Base-by-base conservation (phyloP, 1,139 yeast species). In the Wickerhamomyces sp. region DNA sequence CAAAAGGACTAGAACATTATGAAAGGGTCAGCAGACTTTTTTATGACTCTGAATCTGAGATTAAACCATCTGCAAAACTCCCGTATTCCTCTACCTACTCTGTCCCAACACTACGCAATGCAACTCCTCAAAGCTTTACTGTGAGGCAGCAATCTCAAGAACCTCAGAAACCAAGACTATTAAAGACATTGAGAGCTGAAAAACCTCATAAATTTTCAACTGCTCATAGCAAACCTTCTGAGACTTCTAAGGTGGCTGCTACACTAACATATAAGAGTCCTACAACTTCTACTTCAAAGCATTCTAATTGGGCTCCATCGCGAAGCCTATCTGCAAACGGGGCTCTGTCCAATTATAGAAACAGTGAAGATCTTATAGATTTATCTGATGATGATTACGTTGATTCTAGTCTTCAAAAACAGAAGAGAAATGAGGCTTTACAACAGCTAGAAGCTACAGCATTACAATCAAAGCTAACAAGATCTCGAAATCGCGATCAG, bases 161-260 rank as follows among this genome's bases (percentile, higher is more conserved):
- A 30, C 44, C 29, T 7, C 43, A 33, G 24, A 45, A 40, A 33
- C 49, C 52, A 24, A 42, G 58, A 22, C 41, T 58, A 43, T 36
- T 54, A 28, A 57, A 56, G 35, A 56, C 63, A 1, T 34, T 58
- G n/a, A 41, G 62, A 31, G 36, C 55, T 17, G 56, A 53, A 17
- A 51, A 42, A 39, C 58, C 37, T 27, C 43, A 45, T 28, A 46
- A 33, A 33, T 37, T 48, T 32, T 44, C 39, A 34, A 16, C 37
- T 22, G 45, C 37, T 29, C 29, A 31, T 17, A 57, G 57, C 6
- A 41, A 32, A 41, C 70, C 75, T 3, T 61, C 65, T 13, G 52
- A 59, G 7, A 36, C 47, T 25, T 68, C 73, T 4, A 63, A 55
- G 40, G 54, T 59, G 28, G 81, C 82, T 2, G 82, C 82, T 1